Evolutionary conservation across 257 asterid genomes (phyloP).

Genomic region (Solanum rostratum): DNA sequence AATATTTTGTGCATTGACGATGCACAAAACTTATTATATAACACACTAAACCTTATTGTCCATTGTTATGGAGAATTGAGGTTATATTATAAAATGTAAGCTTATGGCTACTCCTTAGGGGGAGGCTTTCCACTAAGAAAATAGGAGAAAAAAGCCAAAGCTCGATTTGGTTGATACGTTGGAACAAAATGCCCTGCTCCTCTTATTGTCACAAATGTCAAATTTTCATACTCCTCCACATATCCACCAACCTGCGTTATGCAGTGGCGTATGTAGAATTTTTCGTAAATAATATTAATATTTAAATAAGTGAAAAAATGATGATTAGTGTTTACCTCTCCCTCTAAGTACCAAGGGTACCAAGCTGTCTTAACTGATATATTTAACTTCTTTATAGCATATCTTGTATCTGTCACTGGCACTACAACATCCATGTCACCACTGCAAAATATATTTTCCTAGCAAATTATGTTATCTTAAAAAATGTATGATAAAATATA

Average conservation of each 20-base stretch:
- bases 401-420: constrained; percentile 32
- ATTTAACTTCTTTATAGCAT: constrained; percentile 23
- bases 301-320: background rate
- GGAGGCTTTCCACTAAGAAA: constrained; percentile 2
- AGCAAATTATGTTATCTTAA: background rate
- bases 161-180: constrained; percentile 11
- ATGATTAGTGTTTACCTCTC: constrained; percentile 25
- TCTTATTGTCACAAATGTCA: constrained; percentile 6
- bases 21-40: no score
- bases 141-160: constrained; percentile 1
- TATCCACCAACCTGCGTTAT: constrained; percentile 16
- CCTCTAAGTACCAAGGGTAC: constrained; percentile 32
- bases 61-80: background rate
- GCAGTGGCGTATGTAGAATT: background rate
- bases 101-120: background rate
- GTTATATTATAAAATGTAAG: background rate
- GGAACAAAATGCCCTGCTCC: constrained; percentile 17
- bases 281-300: background rate
- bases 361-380: constrained; percentile 22
- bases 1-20: no score
- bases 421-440: constrained; percentile 27
- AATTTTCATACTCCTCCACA: constrained; percentile 6
- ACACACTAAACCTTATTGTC: background rate
- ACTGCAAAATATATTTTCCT: constrained; percentile 1
- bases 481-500: background rate